Evolutionary conservation across 164 flowering plant species (phyloP), one percentile per base, ranked within the genome.

Genomic region (Vitis riparia): DNA sequence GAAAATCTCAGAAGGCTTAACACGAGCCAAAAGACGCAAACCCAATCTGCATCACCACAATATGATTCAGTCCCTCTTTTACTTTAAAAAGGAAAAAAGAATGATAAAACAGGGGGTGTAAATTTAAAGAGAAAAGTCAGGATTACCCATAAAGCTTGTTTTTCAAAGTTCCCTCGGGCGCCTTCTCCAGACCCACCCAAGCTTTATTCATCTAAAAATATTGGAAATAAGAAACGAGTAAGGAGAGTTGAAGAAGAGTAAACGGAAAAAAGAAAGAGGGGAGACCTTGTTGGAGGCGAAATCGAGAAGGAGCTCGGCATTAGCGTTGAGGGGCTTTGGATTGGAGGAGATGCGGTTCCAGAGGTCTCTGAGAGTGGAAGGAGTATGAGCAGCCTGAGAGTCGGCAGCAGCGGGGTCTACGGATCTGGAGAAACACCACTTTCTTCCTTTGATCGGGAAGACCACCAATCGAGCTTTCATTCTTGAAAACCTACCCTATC

Each of bases 1-100:
- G 72, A 94, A 90, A 19, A 81, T 82, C 82, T 94, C 99, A 5
- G 99, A 91, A 0, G 99, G 99, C 76, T 89, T 89, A 29, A 94
- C 97, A 48, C 90, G 80, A 27, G 97, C 71, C 73, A 94, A 74
- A 32, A 94, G 83, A 67, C 62, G 59, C 85, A 87, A 70, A 15
- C 97, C 99, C 74, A 94, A 72, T 70, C 99, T 92, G 75, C 73
- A 78, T 15, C 50, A 49, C 14, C 32, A 62, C n/a, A 3, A 51
- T 47, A 59, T 62, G 14, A 8, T 13, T 3, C 32, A 64, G 11
- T 55, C 58, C 65, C n/a, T 16, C 15, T 16, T 16, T 44, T 53
- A 12, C 60, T 23, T 23, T 23, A 23, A 23, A 23, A 1, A 23
- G 27, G 27, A 62, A 52, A 32, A 59, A 47, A 10, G 5, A 17